Conservation (phyloP, 345 rosid genomes). For the Hibiscus trionum region DNA sequence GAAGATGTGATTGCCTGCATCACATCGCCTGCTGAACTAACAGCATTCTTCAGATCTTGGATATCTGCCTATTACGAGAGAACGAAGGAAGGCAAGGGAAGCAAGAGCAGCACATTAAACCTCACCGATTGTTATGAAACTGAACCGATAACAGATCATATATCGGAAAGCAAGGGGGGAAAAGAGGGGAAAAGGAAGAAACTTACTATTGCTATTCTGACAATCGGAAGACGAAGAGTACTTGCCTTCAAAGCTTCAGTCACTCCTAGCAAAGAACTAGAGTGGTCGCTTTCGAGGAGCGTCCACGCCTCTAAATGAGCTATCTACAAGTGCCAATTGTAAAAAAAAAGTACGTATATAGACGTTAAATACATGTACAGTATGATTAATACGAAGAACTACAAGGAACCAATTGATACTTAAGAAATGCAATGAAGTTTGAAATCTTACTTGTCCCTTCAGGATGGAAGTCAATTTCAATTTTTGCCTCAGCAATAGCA, state of each 20-base stretch:
- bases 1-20: neutral
- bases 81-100: no score
- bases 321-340: neutral
- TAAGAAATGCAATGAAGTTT: slow-evolving; percentile 1
- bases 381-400: neutral
- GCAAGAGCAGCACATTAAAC: no score
- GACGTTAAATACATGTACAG: neutral
- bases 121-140: neutral
- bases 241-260: neutral
- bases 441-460: slow-evolving; percentile 67
- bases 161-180: neutral
- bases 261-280: neutral
- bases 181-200: neutral
- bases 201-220: neutral
- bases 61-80: neutral
- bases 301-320: neutral
- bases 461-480: neutral
- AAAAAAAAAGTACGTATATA: no score
- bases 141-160: neutral
- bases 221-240: neutral
- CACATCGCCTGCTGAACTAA: neutral
- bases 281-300: neutral
- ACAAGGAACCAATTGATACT: neutral
- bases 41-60: neutral
- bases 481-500: neutral